phyloP scores from a whole-genome alignment of 495 filamentous ascomycete genomes.

The Melanomma pulvis-pyrius region DNA sequence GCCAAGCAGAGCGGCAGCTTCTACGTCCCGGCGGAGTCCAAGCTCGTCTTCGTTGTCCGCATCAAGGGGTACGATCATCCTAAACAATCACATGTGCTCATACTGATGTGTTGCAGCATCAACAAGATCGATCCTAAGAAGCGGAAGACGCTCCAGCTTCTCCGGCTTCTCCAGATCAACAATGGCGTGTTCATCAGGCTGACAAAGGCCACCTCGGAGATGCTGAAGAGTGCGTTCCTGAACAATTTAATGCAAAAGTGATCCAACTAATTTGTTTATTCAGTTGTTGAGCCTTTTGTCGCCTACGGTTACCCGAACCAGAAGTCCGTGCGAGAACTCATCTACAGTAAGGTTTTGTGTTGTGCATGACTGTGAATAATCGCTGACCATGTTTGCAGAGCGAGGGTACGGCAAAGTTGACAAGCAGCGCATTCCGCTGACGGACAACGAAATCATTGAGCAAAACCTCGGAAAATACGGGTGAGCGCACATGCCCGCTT shows the following conservation, averaged over 20 bases:
- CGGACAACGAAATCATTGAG: conserved; percentile 98
- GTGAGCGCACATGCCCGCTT: conserved; percentile 3
- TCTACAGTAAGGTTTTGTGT: conserved; percentile 75
- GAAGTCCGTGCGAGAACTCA: conserved; percentile 96
- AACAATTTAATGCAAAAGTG: background rate
- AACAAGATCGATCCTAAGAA: conserved; percentile 99
- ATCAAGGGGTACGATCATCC: conserved; percentile 76
- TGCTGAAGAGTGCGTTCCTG: conserved; percentile 69
- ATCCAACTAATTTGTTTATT: background rate
- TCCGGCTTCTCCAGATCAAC: conserved; percentile 99
- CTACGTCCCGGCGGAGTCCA: conserved; percentile 91
- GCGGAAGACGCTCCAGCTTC: conserved; percentile 98
- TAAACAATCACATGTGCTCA: background rate
- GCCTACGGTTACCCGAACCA: conserved; percentile 99
- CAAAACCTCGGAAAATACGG: conserved; percentile 91
- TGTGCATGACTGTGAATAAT: background rate
- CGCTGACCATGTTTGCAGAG: conserved; percentile 21
- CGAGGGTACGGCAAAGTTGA: conserved; percentile 55
- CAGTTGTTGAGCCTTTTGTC: conserved; percentile 88
- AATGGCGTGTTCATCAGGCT: conserved; percentile 97
- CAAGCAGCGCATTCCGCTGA: conserved; percentile 92
- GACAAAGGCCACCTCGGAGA: conserved; percentile 97
- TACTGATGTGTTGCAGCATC: conserved; percentile 60
- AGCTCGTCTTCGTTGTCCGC: conserved; percentile 97
- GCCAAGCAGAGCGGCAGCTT: conserved; percentile 91